Evolutionary conservation across 2,329 filamentous ascomycete species (phyloP).

Genomic region (Ceratocystis cubensis): DNA sequence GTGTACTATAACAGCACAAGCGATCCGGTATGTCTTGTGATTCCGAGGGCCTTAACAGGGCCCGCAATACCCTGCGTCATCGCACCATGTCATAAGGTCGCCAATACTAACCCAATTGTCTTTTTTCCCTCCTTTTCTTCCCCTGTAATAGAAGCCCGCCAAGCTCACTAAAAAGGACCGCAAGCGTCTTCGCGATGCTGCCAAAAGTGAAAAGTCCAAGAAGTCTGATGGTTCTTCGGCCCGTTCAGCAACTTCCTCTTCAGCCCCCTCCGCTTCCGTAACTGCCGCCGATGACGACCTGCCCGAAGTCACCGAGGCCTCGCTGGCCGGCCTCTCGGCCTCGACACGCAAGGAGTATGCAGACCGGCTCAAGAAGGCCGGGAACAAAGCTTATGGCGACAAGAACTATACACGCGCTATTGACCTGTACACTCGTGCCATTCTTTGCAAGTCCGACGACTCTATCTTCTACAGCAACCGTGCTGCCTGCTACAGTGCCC

Average conservation of each 20-base stretch:
- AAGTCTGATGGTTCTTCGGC: constrained; percentile 12
- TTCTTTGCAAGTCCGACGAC: constrained; percentile 93
- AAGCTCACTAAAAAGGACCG: constrained; percentile 85
- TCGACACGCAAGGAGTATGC: constrained; percentile 77
- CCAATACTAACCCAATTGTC: no score
- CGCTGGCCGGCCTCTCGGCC: constrained; percentile 38
- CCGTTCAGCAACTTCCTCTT: constrained; percentile 14
- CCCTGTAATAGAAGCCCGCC: constrained; percentile 36
- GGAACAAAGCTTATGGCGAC: constrained; percentile 89
- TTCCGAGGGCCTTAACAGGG: no score
- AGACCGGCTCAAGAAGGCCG: constrained; percentile 81
- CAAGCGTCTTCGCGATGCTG: constrained; percentile 56
- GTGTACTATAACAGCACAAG: constrained; percentile 70
- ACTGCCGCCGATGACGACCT: constrained; percentile 52
- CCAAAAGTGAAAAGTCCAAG: constrained; percentile 32
- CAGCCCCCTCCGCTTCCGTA: constrained; percentile 14
- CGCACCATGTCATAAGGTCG: no score
- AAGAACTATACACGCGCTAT: constrained; percentile 94
- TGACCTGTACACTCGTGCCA: constrained; percentile 87
- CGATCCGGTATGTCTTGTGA: constrained; percentile 38
- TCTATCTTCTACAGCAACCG: constrained; percentile 98
- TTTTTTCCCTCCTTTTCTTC: not conserved
- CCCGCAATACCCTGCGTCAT: no score
- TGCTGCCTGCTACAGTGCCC: constrained; percentile 90
- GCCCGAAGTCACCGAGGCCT: constrained; percentile 51